Base-by-base conservation (phyloP, 345 rosid genomes). In the Kernera saxatilis region DNA sequence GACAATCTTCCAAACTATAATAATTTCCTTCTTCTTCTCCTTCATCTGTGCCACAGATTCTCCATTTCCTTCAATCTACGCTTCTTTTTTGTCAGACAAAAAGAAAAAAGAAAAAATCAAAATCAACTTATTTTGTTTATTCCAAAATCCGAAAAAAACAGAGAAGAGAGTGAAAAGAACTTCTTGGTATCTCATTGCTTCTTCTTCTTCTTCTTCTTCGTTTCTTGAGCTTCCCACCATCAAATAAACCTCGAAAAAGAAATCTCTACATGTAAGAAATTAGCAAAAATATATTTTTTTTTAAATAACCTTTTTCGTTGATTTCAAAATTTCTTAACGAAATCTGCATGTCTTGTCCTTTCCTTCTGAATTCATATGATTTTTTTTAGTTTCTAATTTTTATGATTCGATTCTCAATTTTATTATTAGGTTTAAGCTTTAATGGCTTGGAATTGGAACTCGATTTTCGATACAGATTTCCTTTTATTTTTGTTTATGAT, bases 221-320 rank as follows among this genome's bases (percentile, higher is more conserved):
- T 77, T 84, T 86, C 49, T n/a, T 74, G 83, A 76, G 72, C 78
- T 79, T 76, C 27, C 45, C 81, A 64, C 63, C 76, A 70, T 57
- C 81, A 64, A 60, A 72, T 78, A 77, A 78, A 78, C 77, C 82
- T 79, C 82, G 39, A 22, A 44, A 44, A 18, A 14, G 1, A n/a
- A 48, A 36, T 41, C 77, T 78, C 23, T 58, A 68, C 73, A 78
- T 82, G 96, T 87, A 85, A 89, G 87, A 71, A 33, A 51, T 53
- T 17, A 54, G 1, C 25, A n/a, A 7, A 5, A 6, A 2, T 3
- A 5, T 56, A 0, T 9, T 36, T 36, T 37, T 22, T 1, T 12
- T 4, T 14, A 11, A 11, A 19, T 33, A 11, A 25, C 62, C 49
- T 5, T 25, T n/a, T 43, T 43, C 25, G 13, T 43, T 3, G 32